Evolutionary conservation across 208 protist species (phyloP), one percentile per base, ranked within the genome.

Genomic region (Trypanosoma platydactyli): DNA sequence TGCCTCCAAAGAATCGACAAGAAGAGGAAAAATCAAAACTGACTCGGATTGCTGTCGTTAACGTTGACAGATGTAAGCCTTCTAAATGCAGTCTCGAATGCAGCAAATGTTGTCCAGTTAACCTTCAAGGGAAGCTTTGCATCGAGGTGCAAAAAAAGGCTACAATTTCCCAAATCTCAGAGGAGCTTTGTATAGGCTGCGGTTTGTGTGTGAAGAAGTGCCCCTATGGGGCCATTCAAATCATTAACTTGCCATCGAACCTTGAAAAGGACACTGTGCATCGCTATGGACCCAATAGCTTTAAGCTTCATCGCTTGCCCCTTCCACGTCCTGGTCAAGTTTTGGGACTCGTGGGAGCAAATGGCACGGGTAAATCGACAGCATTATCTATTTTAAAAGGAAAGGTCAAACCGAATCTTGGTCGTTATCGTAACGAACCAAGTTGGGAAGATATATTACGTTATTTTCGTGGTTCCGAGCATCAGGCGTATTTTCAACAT

Each of bases 341-440:
- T 15, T 89, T 99, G 15, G 99, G 99, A 59, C 88, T 99, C 7
- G 99, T 99, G 22, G 99, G 99, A 54, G 98, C 98, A 16, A 99
- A 99, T 88, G 99, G 99, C 93, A 99, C 99, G 50, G 99, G 99
- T 61, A 99, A 99, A 84, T 99, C 97, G 22, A 99, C 99, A 6
- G 99, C 99, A 0, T 88, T 99, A 3, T 98, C 98, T 68, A 99
- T 99, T 59, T 77, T 99, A 3, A 96, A 98, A 16, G 97, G 94
- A 27, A 99, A 99, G 71, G 69, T 99, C 38, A 99, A 99, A 64
- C 99, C 99, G 27, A 99, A 99, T 85, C 91, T 99, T 22, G 99
- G 99, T 45, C 66, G 88, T 7, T 97, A 94, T 84, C 88, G 97
- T 27, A 73, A 95, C 50, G 89, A 97, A 40, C 98, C 99, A 25